These are phyloP conservation scores for Metschnikowia orientalis DNA, from an alignment of 805 yeast species.

Conservation along the genomic window DNA sequence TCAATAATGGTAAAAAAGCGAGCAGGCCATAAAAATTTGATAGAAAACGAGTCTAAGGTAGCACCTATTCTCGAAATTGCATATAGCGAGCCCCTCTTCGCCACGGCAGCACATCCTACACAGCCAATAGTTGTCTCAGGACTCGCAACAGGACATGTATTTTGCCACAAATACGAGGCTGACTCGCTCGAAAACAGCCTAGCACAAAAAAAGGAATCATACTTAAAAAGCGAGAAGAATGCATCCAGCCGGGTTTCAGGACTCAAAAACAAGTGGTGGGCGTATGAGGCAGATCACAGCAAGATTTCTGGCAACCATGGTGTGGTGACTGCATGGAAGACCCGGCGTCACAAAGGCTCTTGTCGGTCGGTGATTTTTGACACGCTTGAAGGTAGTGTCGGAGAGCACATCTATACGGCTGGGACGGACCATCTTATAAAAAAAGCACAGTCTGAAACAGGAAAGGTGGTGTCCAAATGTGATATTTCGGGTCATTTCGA, in stretches of 20 bases:
- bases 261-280: conserved; percentile 46
- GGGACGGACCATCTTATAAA: conserved; percentile 82
- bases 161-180: conserved; percentile 55
- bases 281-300: conserved; percentile 27
- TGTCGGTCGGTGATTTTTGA: conserved; percentile 71
- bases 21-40: conserved; percentile 22
- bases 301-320: conserved; percentile 24
- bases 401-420: conserved; percentile 56
- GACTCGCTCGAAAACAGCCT: conserved; percentile 38
- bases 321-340: conserved; percentile 61
- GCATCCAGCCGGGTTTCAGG: conserved; percentile 24
- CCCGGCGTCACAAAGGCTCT: conserved; percentile 86
- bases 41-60: conserved; percentile 29
- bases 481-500: conserved; percentile 20
- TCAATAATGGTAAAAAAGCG: conserved; percentile 21
- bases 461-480: conserved; percentile 65
- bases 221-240: conserved; percentile 20
- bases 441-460: conserved; percentile 64
- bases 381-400: conserved; percentile 40
- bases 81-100: conserved; percentile 64
- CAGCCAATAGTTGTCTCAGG: conserved; percentile 64
- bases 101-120: conserved; percentile 75
- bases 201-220: conserved; percentile 20
- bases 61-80: conserved; percentile 45
- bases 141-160: conserved; percentile 76